Percentiles rank a stretch among this genome's conserved stretches.
Evolutionary conservation across 1,284 basidiomycete species (phyloP).

Genomic region (Waitea zeae): DNA sequence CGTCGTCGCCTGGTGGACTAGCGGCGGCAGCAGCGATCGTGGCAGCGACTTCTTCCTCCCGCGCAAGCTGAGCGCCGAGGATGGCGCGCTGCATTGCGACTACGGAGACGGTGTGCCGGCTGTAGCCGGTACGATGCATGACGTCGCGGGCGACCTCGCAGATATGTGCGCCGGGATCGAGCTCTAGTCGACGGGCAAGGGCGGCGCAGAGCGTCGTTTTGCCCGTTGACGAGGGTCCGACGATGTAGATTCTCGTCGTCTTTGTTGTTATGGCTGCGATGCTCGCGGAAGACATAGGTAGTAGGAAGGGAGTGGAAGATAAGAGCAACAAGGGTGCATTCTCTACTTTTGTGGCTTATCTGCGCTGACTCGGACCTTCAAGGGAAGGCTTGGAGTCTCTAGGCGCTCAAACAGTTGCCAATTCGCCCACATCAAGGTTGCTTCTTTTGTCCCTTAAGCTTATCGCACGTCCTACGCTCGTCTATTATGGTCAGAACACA

Average conservation of each 20-base stretch:
- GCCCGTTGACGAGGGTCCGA: conserved; percentile 47
- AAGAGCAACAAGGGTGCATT: background rate
- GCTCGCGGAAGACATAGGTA: background rate
- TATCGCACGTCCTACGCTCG: background rate
- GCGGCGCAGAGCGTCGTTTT: conserved; percentile 47
- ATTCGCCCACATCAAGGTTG: conserved; percentile 7
- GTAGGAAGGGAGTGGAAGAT: background rate
- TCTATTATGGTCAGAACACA: too few species aligned
- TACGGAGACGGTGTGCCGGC: conserved; percentile 25
- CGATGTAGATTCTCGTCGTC: conserved; percentile 22
- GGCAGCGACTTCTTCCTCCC: conserved; percentile 22
- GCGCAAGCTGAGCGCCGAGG: conserved; percentile 30
- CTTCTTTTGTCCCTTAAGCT: conserved; percentile 1
- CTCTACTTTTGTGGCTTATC: too few species aligned
- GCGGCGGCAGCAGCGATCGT: too few species aligned
- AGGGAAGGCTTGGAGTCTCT: too few species aligned
- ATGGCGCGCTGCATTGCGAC: conserved; percentile 46
- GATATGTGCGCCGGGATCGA: conserved; percentile 22
- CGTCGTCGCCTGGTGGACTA: conserved; percentile 9
- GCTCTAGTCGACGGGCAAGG: conserved; percentile 20
- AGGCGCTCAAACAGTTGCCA: too few species aligned
- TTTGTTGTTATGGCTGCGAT: too few species aligned
- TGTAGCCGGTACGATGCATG: conserved; percentile 31
- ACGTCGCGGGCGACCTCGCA: conserved; percentile 42
- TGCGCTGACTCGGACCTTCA: too few species aligned